Evolutionary conservation across 371 early-diverging fungal species (phyloP).

Genomic region (Basidiobolus meristosporus): DNA sequence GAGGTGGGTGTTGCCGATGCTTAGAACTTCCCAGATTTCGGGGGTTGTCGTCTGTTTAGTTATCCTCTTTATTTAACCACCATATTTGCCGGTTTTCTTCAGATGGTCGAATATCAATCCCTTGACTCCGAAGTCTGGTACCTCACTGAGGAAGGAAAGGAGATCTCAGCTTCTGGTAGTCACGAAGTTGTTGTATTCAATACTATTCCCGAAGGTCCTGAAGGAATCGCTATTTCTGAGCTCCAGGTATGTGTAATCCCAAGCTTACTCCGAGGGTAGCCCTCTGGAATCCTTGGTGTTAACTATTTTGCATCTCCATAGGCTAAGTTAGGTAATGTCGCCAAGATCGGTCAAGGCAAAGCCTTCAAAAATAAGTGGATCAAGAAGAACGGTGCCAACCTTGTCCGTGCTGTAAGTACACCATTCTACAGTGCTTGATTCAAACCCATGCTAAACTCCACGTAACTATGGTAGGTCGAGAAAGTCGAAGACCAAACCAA

Average conservation of each 20-base stretch:
- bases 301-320: too few species aligned
- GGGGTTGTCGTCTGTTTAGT: not conserved
- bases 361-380: slow-evolving; percentile 96
- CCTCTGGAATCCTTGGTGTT: not conserved
- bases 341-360: slow-evolving; percentile 85
- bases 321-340: slow-evolving; percentile 47
- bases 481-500: slow-evolving; percentile 71
- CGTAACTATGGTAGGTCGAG: slow-evolving; percentile 27
- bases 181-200: slow-evolving; percentile 88
- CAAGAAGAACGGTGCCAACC: slow-evolving; percentile 50
- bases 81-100: not conserved
- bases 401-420: slow-evolving; percentile 19
- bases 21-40: not conserved
- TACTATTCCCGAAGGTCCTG: slow-evolving; percentile 62
- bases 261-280: not conserved
- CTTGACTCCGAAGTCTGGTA: slow-evolving; percentile 62
- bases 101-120: slow-evolving; percentile 73
- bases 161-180: slow-evolving; percentile 69
- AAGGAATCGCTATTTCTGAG: slow-evolving; percentile 65
- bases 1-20: slow-evolving; percentile 31
- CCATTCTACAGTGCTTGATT: not conserved
- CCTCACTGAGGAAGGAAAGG: slow-evolving; percentile 72
- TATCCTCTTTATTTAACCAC: not conserved
- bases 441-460: not conserved
- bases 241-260: slow-evolving; percentile 29